Percentiles rank a stretch among this genome's conserved stretches.
Conservation (phyloP, 2,329 filamentous ascomycete species). For the Daldinia eschscholtzii region DNA sequence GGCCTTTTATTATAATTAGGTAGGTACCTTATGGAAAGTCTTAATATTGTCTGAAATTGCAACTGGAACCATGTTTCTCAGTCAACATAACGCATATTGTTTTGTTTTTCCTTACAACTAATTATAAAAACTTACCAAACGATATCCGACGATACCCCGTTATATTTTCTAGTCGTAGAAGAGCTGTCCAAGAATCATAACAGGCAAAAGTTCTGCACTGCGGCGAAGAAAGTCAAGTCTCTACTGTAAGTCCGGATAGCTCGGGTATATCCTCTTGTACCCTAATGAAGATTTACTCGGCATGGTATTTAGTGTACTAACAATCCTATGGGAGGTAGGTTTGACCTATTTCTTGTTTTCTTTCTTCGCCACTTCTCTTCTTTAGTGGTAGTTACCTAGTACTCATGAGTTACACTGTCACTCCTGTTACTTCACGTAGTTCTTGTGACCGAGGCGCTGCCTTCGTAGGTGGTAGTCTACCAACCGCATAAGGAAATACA, state of each 20-base stretch:
- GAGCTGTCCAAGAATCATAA: neutral
- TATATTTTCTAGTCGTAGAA: neutral
- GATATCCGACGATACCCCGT: neutral
- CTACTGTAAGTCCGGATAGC: conserved; percentile 1
- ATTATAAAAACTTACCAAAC: neutral
- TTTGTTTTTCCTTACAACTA: neutral
- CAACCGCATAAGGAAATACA: neutral
- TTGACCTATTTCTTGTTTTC: neutral
- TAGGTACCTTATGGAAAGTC: neutral
- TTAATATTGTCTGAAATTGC: neutral
- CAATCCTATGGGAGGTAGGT: neutral
- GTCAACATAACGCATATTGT: neutral
- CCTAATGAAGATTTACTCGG: neutral
- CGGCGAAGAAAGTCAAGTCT: neutral
- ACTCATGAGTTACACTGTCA: neutral
- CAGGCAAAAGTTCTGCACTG: neutral
- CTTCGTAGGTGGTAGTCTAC: neutral
- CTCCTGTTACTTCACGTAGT: neutral
- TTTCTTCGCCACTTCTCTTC: conserved; percentile 1
- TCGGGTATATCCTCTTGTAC: conserved; percentile 6
- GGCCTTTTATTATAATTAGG: no score
- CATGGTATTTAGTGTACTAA: neutral
- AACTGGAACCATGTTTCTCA: neutral
- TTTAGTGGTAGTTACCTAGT: neutral
- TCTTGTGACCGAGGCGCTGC: neutral